A percentile compares a stretch with the other conserved stretches of the same genome.
These are phyloP conservation scores for Phoenix roebelenii DNA, from an alignment of 176 grass and related monocot genomes.

Conservation along the genomic window DNA sequence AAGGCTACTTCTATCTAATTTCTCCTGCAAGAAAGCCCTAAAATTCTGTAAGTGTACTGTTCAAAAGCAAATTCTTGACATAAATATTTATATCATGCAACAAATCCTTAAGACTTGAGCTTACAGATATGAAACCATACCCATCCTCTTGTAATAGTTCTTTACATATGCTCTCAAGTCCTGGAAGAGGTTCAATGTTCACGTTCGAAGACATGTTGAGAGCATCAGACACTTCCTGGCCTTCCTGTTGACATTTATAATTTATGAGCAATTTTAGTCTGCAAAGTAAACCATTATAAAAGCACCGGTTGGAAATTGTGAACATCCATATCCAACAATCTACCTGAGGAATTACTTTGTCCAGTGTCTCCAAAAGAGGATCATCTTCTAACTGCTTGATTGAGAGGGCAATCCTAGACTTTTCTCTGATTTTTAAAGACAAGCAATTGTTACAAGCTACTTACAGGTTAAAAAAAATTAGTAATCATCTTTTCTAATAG, in stretches of 20 bases:
- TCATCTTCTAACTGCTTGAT: conserved; percentile 89
- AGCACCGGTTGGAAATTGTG: no score
- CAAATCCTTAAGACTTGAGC: no score
- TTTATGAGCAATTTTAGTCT: not conserved
- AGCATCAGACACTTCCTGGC: conserved; percentile 28
- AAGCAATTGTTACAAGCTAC: not conserved
- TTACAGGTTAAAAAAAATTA: not conserved
- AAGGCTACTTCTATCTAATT: no score
- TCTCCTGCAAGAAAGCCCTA: no score
- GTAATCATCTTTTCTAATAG: not conserved
- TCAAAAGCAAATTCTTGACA: no score
- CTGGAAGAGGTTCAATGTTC: conserved; percentile 72
- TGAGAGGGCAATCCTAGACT: conserved; percentile 78
- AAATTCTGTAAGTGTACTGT: no score
- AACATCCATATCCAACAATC: conserved; percentile 2
- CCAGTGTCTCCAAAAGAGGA: conserved; percentile 82
- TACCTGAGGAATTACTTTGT: conserved; percentile 83
- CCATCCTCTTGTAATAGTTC: conserved; percentile 88
- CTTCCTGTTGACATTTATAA: conserved; percentile 30
- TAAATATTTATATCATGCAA: no score
- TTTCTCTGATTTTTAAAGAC: conserved; percentile 38
- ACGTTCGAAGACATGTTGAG: conserved; percentile 21
- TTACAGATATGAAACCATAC: conserved; percentile 23
- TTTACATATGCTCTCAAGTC: conserved; percentile 79
- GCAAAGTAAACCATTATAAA: not conserved